Evolutionary conservation across 73 alveolate genomes (phyloP).

Genomic region (Paramecium tetraurelia): DNA sequence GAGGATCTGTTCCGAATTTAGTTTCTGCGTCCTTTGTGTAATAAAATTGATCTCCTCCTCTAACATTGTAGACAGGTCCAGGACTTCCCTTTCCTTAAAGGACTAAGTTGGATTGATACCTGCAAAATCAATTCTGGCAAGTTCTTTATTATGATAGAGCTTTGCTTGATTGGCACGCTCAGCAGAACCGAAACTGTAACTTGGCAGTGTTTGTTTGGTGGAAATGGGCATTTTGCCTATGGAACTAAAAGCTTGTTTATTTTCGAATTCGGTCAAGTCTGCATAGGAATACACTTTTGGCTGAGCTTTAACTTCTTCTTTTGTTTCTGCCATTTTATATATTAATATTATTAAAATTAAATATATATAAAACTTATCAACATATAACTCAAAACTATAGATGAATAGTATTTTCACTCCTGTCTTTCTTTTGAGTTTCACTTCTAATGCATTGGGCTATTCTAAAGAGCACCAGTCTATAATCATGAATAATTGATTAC

Average conservation of each 20-base stretch:
- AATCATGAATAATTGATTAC: not conserved
- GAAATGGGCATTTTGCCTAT: conserved; percentile 62
- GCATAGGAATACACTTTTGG: conserved; percentile 59
- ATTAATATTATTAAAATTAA: not conserved
- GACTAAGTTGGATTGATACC: not conserved
- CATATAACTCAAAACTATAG: not conserved
- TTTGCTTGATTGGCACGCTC: conserved; percentile 56
- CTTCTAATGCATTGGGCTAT: not conserved
- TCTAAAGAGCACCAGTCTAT: not conserved
- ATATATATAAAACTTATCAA: not conserved
- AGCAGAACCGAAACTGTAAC: conserved; percentile 64
- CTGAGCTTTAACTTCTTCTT: conserved; percentile 58
- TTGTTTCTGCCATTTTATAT: conserved; percentile 59
- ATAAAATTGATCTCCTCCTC: conserved; percentile 59
- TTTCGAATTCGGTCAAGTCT: conserved; percentile 51
- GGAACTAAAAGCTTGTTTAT: conserved; percentile 41
- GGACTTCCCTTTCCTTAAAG: conserved; percentile 55
- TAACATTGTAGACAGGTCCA: conserved; percentile 56
- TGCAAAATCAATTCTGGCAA: conserved; percentile 57
- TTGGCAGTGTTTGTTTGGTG: conserved; percentile 38
- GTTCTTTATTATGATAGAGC: conserved; percentile 57
- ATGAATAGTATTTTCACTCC: not conserved
- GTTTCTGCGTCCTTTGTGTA: conserved; percentile 51
- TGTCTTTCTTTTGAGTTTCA: not conserved
- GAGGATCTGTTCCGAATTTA: conserved; percentile 49